Conservation (phyloP, 2,329 filamentous ascomycete species). For the Aspergillus tamarii region DNA sequence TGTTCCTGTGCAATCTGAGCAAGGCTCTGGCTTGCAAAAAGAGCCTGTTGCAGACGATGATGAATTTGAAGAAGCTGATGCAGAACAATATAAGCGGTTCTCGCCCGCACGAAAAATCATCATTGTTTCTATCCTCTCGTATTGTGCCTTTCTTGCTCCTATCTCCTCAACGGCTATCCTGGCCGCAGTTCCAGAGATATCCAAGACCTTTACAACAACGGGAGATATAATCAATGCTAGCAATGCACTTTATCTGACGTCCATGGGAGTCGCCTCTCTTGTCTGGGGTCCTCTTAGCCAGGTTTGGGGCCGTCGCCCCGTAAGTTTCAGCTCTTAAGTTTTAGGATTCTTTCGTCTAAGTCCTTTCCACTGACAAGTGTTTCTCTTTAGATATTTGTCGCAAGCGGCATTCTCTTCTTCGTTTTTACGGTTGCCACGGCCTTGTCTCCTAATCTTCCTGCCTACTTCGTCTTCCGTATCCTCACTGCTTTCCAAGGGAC, state of each 20-base stretch:
- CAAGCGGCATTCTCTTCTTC: conserved; percentile 66
- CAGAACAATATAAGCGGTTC: conserved; percentile 67
- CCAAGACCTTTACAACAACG: conserved; percentile 64
- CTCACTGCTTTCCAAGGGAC: conserved; percentile 76
- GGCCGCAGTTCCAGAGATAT: conserved; percentile 74
- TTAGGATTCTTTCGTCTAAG: neutral
- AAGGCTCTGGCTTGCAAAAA: conserved; percentile 38
- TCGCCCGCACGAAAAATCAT: conserved; percentile 63
- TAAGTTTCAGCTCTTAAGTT: conserved; percentile 41
- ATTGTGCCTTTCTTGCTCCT: conserved; percentile 76
- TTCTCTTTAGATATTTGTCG: conserved; percentile 55
- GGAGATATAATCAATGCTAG: conserved; percentile 72
- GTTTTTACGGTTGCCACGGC: conserved; percentile 73
- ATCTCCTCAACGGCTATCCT: conserved; percentile 74
- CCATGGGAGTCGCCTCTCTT: conserved; percentile 71
- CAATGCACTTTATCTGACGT: conserved; percentile 74
- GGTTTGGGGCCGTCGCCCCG: conserved; percentile 62
- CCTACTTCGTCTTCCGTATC: conserved; percentile 75
- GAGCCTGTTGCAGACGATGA: conserved; percentile 31
- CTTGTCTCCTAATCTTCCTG: conserved; percentile 68
- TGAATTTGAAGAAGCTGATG: conserved; percentile 47
- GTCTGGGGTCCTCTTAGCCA: conserved; percentile 75
- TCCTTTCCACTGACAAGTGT: conserved; percentile 9
- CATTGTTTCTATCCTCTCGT: conserved; percentile 71
- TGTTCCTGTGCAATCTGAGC: conserved; percentile 25